phyloP scores from a whole-genome alignment of 805 yeast species.

The Groenewaldozyma tartarivorans region DNA sequence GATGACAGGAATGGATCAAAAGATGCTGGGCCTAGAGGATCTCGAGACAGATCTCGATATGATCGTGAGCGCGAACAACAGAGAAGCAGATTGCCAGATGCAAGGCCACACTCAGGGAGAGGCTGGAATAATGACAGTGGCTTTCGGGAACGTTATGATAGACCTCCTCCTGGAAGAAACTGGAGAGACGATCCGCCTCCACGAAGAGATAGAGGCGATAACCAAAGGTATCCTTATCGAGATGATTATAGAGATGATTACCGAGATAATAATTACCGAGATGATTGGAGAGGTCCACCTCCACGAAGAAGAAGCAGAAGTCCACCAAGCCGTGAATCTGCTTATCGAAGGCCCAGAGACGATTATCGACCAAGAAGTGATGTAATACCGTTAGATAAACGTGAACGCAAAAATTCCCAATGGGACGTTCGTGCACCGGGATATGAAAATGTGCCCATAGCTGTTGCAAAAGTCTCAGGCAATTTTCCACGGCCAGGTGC shows the following conservation, averaged over 20 bases:
- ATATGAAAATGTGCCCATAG: conserved; percentile 64
- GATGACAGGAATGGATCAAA: background rate
- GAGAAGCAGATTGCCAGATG: background rate
- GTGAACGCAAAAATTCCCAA: conserved; percentile 40
- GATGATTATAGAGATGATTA: background rate
- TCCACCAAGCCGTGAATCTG: conserved; percentile 3
- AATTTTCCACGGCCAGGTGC: conserved; percentile 49
- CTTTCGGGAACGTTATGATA: background rate
- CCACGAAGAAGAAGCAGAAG: conserved; percentile 10
- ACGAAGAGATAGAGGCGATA: conserved; percentile 6
- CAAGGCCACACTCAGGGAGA: background rate
- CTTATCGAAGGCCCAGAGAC: conserved; percentile 1
- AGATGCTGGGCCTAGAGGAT: background rate
- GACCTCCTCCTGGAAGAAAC: background rate
- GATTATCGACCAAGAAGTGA: conserved; percentile 23
- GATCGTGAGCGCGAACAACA: conserved; percentile 1
- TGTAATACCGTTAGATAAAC: conserved; percentile 40
- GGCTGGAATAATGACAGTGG: conserved; percentile 1
- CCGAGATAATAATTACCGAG: conserved; percentile 15
- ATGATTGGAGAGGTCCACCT: conserved; percentile 9
- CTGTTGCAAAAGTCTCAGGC: conserved; percentile 70
- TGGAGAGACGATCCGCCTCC: background rate
- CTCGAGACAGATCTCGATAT: background rate
- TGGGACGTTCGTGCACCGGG: conserved; percentile 73
- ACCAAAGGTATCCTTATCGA: conserved; percentile 6